These are phyloP conservation scores for Yamagishiella unicocca DNA, from an alignment of 139 green algal genomes.

Conservation along the genomic window DNA sequence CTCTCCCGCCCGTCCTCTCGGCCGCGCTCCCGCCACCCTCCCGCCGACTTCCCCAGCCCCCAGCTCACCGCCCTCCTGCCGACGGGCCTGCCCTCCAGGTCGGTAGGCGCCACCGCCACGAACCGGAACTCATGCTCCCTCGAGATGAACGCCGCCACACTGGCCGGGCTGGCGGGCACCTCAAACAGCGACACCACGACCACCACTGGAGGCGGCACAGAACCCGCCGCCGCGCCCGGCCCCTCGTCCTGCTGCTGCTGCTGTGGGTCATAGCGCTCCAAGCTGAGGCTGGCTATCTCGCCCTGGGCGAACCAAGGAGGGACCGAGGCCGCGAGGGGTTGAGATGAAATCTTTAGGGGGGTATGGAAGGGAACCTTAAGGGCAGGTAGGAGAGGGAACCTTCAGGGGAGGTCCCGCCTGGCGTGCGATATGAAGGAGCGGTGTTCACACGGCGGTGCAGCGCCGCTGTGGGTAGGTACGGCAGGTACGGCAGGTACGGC, in stretches of 20 bases:
- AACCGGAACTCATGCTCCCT: slow-evolving; percentile 95
- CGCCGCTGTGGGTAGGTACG: too few species aligned
- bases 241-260: not conserved
- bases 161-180: slow-evolving; percentile 57
- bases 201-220: not conserved
- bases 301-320: slow-evolving; percentile 38
- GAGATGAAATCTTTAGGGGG: too few species aligned
- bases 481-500: too few species aligned
- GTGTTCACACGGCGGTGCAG: too few species aligned
- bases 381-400: too few species aligned
- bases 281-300: slow-evolving; percentile 82
- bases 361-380: too few species aligned
- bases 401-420: too few species aligned
- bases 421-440: too few species aligned
- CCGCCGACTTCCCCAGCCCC: not conserved
- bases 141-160: slow-evolving; percentile 80
- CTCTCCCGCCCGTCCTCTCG: too few species aligned
- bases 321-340: not conserved
- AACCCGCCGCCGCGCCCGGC: not conserved
- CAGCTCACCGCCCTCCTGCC: slow-evolving; percentile 58
- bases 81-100: slow-evolving; percentile 43
- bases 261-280: slow-evolving; percentile 60
- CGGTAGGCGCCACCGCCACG: slow-evolving; percentile 71
- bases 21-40: too few species aligned
- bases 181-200: slow-evolving; percentile 87